Percentiles rank a stretch among this genome's conserved stretches.
Conservation (phyloP, 257 asterid species). For the Nyctanthes arbortristis region DNA sequence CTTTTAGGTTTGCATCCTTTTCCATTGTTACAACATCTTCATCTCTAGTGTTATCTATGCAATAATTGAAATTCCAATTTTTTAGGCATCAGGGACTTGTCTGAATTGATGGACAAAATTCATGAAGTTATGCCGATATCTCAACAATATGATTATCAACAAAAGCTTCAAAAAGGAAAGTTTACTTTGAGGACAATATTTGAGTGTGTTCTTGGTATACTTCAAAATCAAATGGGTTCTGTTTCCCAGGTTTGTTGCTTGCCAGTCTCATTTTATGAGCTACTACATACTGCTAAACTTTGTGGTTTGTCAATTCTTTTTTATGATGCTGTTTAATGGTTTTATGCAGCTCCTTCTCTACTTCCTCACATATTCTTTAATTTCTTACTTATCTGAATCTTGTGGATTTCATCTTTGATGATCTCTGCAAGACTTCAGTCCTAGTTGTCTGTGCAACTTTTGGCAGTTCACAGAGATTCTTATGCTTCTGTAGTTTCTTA, state of each 20-base stretch:
- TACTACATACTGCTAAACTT: neutral
- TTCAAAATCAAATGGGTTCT: conserved; percentile 82
- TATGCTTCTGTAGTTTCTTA: too few species aligned
- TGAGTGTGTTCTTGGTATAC: conserved; percentile 79
- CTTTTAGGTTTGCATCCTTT: conserved; percentile 64
- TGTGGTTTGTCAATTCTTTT: neutral
- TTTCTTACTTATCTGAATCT: neutral
- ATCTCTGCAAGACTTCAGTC: neutral
- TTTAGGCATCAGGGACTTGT: conserved; percentile 95
- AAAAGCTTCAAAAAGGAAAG: conserved; percentile 86
- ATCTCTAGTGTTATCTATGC: neutral
- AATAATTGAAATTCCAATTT: conserved; percentile 2
- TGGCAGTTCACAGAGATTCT: neutral
- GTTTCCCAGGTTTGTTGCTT: conserved; percentile 74
- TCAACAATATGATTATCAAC: conserved; percentile 92
- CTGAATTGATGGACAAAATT: conserved; percentile 96
- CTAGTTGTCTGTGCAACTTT: neutral
- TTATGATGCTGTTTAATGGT: conserved; percentile 10
- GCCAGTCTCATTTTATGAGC: conserved; percentile 7
- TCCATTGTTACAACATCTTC: neutral
- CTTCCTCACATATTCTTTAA: neutral
- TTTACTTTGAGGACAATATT: conserved; percentile 87
- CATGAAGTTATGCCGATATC: conserved; percentile 94
- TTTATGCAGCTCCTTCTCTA: neutral
- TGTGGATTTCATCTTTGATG: neutral